Percentiles rank a stretch among this genome's conserved stretches.
Evolutionary conservation across 1,284 basidiomycete genomes (phyloP).

Genomic region (Meira miltonrushii): DNA sequence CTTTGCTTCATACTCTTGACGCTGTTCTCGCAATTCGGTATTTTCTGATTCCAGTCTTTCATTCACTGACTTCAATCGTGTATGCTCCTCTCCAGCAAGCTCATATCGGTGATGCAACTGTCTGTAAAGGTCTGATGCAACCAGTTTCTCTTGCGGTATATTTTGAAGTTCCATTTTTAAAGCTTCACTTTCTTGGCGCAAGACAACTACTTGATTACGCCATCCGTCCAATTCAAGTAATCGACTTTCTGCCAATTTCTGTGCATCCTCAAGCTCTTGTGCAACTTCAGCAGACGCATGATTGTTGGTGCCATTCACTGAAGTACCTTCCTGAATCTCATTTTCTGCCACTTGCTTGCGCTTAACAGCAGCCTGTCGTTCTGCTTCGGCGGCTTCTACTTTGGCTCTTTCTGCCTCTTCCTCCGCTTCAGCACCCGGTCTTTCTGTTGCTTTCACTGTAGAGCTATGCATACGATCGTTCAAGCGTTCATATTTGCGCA

Average conservation of each 20-base stretch:
- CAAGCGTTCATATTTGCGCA: constrained; percentile 17
- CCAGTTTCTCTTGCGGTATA: constrained; percentile 21
- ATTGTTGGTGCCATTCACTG: neutral
- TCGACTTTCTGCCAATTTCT: constrained; percentile 17
- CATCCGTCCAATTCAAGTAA: constrained; percentile 17
- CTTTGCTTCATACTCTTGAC: constrained; percentile 2
- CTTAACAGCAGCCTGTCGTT: constrained; percentile 5
- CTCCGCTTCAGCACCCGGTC: constrained; percentile 15
- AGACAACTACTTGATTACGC: constrained; percentile 17
- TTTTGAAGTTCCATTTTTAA: constrained; percentile 14
- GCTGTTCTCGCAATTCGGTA: constrained; percentile 25
- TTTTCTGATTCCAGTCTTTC: constrained; percentile 33
- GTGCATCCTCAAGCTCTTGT: constrained; percentile 17
- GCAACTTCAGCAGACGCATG: constrained; percentile 4
- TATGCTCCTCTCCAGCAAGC: constrained; percentile 18
- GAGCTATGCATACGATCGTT: constrained; percentile 18
- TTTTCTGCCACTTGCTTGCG: constrained; percentile 8
- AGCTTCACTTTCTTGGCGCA: constrained; percentile 17
- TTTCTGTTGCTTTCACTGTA: constrained; percentile 16
- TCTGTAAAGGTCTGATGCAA: constrained; percentile 16
- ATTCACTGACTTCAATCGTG: constrained; percentile 12
- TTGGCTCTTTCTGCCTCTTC: constrained; percentile 14
- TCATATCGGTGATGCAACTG: constrained; percentile 20
- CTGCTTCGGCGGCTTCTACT: constrained; percentile 10
- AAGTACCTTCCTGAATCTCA: neutral